Conservation (phyloP, 331 rosid species). For the Quercus phellos region DNA sequence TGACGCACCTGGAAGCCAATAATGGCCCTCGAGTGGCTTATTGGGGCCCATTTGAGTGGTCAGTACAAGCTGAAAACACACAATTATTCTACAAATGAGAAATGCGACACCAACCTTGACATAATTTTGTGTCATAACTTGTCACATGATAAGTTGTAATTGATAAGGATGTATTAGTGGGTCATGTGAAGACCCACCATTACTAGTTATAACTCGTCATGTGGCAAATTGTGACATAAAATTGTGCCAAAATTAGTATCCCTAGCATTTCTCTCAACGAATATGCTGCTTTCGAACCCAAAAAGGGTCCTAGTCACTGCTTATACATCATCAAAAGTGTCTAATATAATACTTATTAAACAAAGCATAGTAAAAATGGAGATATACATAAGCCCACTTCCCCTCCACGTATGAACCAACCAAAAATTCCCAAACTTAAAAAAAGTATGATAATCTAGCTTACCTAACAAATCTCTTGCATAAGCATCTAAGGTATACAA, state of each 20-base stretch:
- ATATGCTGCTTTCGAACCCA: not conserved
- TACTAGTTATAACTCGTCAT: too few relatives aligned
- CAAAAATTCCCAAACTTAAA: not conserved
- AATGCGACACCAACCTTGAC: too few relatives aligned
- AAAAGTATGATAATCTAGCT: not conserved
- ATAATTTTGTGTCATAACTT: too few relatives aligned
- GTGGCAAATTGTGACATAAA: rapidly evolving
- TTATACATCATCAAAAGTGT: not conserved
- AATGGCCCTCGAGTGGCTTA: too few relatives aligned
- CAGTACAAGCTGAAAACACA: not conserved
- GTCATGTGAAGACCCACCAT: rapidly evolving
- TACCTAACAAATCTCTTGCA: not conserved
- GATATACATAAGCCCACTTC: not conserved
- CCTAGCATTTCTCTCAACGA: too few relatives aligned
- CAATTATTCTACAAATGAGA: not conserved
- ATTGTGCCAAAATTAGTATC: too few relatives aligned
- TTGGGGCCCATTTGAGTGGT: not conserved
- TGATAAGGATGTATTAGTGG: too few relatives aligned
- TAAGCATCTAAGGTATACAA: not conserved
- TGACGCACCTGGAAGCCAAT: too few relatives aligned
- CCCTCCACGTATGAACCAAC: not conserved
- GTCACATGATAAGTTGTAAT: too few relatives aligned
- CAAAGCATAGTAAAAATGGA: not conserved
- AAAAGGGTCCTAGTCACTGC: not conserved
- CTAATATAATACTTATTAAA: too few relatives aligned